phyloP scores from a whole-genome alignment of 768 basidiomycete genomes.

The Serpula lacrymans region DNA sequence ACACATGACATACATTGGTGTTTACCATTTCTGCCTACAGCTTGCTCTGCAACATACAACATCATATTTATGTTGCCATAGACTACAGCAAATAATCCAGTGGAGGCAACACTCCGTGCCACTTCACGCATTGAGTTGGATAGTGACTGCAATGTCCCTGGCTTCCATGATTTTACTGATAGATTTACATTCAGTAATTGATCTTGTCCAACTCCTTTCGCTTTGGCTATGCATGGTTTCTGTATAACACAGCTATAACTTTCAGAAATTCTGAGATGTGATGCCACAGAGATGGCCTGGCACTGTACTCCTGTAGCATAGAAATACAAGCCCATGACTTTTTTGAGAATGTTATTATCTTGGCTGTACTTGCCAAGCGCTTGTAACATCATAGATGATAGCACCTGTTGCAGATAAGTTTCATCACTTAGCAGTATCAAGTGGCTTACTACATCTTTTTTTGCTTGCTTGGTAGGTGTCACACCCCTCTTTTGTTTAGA shows the following conservation, averaged over 20 bases:
- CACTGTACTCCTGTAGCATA: conserved; percentile 31
- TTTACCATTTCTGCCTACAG: conserved; percentile 26
- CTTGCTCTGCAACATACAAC: conserved; percentile 26
- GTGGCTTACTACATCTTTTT: conserved; percentile 12
- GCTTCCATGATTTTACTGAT: too few relatives aligned
- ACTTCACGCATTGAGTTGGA: conserved; percentile 17
- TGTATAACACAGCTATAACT: conserved; percentile 32
- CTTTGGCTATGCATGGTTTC: too few relatives aligned
- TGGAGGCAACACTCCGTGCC: conserved; percentile 18
- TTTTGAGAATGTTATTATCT: conserved; percentile 24
- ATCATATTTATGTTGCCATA: conserved; percentile 40
- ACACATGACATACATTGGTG: neutral
- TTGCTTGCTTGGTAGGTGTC: neutral
- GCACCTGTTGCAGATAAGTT: conserved; percentile 14
- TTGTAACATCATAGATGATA: conserved; percentile 13
- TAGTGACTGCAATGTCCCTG: conserved; percentile 20
- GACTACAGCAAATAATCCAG: conserved; percentile 12
- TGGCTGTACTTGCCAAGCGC: conserved; percentile 31
- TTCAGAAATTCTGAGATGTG: conserved; percentile 24
- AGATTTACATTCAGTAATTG: too few relatives aligned
- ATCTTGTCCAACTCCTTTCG: too few relatives aligned
- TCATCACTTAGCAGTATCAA: neutral
- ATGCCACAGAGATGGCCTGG: conserved; percentile 27
- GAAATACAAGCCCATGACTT: conserved; percentile 26
- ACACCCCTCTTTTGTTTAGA: neutral